Evolutionary conservation across 2,329 filamentous ascomycete species (phyloP).

Genomic region (Elsinoe ampelina): DNA sequence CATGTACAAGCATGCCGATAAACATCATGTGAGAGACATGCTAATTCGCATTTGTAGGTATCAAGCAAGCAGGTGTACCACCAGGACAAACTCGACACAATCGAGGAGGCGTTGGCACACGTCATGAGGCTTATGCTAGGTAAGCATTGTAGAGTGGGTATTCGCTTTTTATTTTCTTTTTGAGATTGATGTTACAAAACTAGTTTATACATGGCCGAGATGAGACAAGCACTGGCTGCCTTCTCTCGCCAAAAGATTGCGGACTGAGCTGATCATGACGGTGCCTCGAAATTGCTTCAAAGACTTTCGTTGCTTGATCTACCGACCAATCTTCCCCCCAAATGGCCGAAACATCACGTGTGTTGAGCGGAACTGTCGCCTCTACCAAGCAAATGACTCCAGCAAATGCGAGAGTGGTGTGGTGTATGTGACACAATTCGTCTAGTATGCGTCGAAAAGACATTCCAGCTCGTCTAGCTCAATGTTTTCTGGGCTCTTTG

Average conservation of each 20-base stretch:
- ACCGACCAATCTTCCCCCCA: too few relatives aligned
- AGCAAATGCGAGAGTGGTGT: conserved; percentile 1
- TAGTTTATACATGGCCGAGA: conserved; percentile 10
- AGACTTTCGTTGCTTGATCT: not conserved
- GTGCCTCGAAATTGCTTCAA: not conserved
- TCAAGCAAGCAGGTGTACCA: not conserved
- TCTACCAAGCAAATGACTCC: not conserved
- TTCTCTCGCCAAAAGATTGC: not conserved
- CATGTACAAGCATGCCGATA: not conserved
- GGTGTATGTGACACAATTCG: not conserved
- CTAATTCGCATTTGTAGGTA: not conserved
- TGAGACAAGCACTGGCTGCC: not conserved
- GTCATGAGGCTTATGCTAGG: not conserved
- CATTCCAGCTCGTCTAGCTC: conserved; percentile 89
- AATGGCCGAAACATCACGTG: not conserved
- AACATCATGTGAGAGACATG: too few relatives aligned
- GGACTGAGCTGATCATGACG: not conserved
- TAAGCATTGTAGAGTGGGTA: conserved; percentile 3
- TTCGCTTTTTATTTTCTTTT: conserved; percentile 10
- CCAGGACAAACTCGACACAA: too few relatives aligned
- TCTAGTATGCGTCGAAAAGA: conserved; percentile 54
- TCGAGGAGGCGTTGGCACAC: not conserved
- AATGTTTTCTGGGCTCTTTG: conserved; percentile 72
- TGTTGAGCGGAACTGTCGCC: not conserved
- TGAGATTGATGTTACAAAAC: conserved; percentile 1